Conservation (phyloP, 805 yeast genomes). For the Kregervanrija delftensis region DNA sequence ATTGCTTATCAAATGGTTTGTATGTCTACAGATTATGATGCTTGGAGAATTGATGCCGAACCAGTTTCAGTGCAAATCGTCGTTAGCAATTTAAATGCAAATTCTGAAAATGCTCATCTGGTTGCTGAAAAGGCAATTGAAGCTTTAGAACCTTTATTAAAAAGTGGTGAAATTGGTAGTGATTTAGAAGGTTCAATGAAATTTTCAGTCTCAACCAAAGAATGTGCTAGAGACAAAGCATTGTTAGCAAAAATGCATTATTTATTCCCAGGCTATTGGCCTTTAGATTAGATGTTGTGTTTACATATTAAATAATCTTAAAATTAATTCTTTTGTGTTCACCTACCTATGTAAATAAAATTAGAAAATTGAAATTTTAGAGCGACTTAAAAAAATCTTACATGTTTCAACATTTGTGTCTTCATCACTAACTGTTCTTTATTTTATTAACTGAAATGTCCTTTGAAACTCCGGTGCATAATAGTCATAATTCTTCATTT, state of each 20-base stretch:
- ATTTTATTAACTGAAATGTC: too few species aligned
- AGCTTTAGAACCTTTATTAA: conserved; percentile 55
- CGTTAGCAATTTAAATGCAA: conserved; percentile 82
- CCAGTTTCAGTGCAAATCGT: conserved; percentile 98
- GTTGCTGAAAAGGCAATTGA: conserved; percentile 67
- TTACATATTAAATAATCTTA: too few species aligned
- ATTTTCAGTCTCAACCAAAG: conserved; percentile 71
- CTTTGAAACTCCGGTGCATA: too few species aligned
- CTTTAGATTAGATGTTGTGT: conserved; percentile 17
- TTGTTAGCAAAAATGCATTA: conserved; percentile 75
- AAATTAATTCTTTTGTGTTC: too few species aligned
- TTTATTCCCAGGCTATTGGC: conserved; percentile 91
- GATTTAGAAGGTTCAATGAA: conserved; percentile 73
- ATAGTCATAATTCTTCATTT: conserved; percentile 8
- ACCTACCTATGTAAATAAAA: too few species aligned
- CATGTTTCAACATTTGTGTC: too few species aligned
- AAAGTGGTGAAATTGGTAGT: conserved; percentile 57
- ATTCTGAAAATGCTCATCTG: conserved; percentile 76
- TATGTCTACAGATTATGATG: conserved; percentile 98
- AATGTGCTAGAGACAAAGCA: conserved; percentile 64
- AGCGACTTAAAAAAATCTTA: too few species aligned
- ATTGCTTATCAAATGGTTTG: conserved; percentile 96
- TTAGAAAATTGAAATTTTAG: too few species aligned
- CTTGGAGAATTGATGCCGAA: conserved; percentile 94
- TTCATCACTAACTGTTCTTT: too few species aligned